phyloP scores from a whole-genome alignment of 768 basidiomycete species.

The Boletus sp. region DNA sequence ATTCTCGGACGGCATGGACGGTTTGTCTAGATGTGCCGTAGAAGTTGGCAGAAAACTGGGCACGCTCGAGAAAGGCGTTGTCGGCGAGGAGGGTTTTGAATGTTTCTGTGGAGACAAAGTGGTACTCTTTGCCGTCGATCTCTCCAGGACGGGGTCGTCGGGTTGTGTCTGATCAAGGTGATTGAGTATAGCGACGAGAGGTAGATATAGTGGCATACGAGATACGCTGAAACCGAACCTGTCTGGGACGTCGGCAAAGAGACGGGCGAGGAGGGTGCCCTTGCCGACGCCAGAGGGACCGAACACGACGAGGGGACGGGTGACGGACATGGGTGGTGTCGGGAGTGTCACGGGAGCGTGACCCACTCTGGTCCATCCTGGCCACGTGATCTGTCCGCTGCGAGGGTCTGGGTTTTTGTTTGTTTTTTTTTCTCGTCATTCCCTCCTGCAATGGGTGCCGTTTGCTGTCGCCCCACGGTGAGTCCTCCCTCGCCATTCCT shows the following conservation, averaged over 20 bases:
- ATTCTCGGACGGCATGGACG: constrained; percentile 61
- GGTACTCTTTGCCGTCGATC: constrained; percentile 77
- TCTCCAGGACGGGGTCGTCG: constrained; percentile 82
- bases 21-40: constrained; percentile 91
- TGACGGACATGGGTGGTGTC: constrained; percentile 7
- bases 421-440: constrained; percentile 12
- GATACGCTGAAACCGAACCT: constrained; percentile 93
- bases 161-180: constrained; percentile 70
- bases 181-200: not conserved
- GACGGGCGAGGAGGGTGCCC: constrained; percentile 79
- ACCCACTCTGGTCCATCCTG: not conserved
- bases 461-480: constrained; percentile 83
- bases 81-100: constrained; percentile 70
- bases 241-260: constrained; percentile 79
- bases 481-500: constrained; percentile 16
- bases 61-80: constrained; percentile 89
- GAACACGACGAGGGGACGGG: constrained; percentile 74
- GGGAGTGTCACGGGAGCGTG: not conserved
- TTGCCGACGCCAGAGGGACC: constrained; percentile 95
- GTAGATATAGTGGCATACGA: constrained; percentile 47
- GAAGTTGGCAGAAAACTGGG: constrained; percentile 88
- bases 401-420: constrained; percentile 2
- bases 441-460: constrained; percentile 57
- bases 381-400: constrained; percentile 14
- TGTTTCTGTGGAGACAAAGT: constrained; percentile 71